phyloP scores from a whole-genome alignment of 2,329 filamentous ascomycete genomes.

The Colletotrichum sp. region DNA sequence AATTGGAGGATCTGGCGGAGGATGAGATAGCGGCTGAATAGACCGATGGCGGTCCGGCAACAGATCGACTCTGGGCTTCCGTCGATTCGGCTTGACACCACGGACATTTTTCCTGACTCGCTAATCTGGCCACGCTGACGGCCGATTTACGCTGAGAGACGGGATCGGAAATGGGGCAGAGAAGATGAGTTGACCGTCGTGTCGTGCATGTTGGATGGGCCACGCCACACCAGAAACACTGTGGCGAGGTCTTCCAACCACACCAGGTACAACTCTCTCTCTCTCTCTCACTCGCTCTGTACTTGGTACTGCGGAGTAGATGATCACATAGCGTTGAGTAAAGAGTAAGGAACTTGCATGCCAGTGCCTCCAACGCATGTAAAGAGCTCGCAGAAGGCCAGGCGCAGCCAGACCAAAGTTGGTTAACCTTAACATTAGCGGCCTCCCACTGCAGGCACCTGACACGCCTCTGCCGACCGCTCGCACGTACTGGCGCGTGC shows the following conservation, averaged over 20 bases:
- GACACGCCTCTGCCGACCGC: slow-evolving; percentile 19
- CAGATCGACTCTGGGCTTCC: slow-evolving; percentile 1
- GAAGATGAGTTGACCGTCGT: slow-evolving; percentile 10
- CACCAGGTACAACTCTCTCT: neutral
- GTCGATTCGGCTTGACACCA: neutral
- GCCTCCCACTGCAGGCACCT: slow-evolving; percentile 17
- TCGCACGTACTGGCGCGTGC: slow-evolving; percentile 11
- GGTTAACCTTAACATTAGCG: slow-evolving; percentile 22
- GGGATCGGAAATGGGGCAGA: neutral
- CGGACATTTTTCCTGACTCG: slow-evolving; percentile 10
- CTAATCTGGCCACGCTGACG: neutral
- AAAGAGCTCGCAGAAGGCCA: slow-evolving; percentile 1
- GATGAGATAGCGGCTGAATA: neutral
- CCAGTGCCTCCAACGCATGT: neutral
- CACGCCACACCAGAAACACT: neutral
- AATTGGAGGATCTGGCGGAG: slow-evolving; percentile 19
- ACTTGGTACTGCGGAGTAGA: neutral
- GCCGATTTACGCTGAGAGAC: neutral
- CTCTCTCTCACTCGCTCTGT: neutral
- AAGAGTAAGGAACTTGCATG: neutral
- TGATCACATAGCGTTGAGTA: neutral
- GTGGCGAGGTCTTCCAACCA: neutral
- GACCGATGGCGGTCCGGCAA: slow-evolving; percentile 2
- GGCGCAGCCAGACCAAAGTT: slow-evolving; percentile 13
- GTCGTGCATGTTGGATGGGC: neutral